phyloP scores from a whole-genome alignment of 805 yeast genomes.

The Saccharomycopsis amapae region DNA sequence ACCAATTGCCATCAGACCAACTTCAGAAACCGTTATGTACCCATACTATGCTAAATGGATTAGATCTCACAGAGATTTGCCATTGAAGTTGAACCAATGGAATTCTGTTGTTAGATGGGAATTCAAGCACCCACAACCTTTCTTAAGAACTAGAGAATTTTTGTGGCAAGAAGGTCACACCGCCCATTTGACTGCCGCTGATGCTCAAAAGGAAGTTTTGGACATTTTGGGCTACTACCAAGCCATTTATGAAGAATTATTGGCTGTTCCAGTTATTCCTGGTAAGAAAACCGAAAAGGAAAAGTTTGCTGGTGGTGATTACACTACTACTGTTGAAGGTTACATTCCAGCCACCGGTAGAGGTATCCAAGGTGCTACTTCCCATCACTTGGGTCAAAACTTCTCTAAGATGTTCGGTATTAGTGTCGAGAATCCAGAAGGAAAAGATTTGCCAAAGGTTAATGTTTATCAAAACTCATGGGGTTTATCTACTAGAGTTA shows the following conservation, averaged over 20 bases:
- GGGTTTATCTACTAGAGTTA: slow-evolving; percentile 98
- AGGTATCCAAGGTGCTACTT: slow-evolving; percentile 99
- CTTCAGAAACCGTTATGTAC: slow-evolving; percentile 99
- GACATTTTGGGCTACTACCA: slow-evolving; percentile 83
- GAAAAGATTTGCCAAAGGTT: slow-evolving; percentile 77
- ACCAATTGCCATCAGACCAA: slow-evolving; percentile 98
- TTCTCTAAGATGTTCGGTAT: slow-evolving; percentile 98
- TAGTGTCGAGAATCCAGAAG: slow-evolving; percentile 91
- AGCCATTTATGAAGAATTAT: slow-evolving; percentile 77
- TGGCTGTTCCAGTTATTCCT: slow-evolving; percentile 95
- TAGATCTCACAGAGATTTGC: slow-evolving; percentile 96
- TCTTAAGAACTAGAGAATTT: slow-evolving; percentile 96
- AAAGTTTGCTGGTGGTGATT: slow-evolving; percentile 96
- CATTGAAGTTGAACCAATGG: slow-evolving; percentile 96
- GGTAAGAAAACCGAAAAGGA: slow-evolving; percentile 97
- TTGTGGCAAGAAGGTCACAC: slow-evolving; percentile 99
- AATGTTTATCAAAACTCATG: slow-evolving; percentile 95
- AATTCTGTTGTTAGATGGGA: slow-evolving; percentile 99
- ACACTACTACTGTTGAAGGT: slow-evolving; percentile 94
- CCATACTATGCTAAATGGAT: slow-evolving; percentile 99
- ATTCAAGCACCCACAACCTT: slow-evolving; percentile 99
- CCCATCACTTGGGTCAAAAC: slow-evolving; percentile 96
- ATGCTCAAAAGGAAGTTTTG: slow-evolving; percentile 75
- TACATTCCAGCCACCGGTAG: slow-evolving; percentile 97
- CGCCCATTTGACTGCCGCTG: slow-evolving; percentile 80